These are phyloP conservation scores for Senna tora DNA, from an alignment of 306 rosid species.

Conservation along the genomic window DNA sequence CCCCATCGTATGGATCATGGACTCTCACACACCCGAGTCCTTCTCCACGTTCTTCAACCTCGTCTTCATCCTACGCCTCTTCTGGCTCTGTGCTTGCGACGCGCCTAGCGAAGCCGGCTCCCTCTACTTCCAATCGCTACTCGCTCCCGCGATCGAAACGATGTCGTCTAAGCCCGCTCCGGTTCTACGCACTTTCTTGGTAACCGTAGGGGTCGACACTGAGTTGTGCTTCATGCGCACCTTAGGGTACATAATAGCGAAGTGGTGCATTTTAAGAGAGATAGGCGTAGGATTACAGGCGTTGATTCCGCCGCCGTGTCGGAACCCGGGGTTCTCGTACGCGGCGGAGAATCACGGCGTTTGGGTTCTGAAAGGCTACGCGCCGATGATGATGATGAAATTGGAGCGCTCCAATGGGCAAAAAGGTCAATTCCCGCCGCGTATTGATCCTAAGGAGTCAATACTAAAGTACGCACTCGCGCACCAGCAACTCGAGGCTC, in stretches of 20 bases:
- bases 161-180: slow-evolving; percentile 50
- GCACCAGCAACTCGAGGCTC: slow-evolving; percentile 88
- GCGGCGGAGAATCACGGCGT: slow-evolving; percentile 75
- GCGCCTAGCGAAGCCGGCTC: slow-evolving; percentile 77
- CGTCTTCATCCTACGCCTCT: slow-evolving; percentile 71
- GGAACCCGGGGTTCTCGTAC: slow-evolving; percentile 59
- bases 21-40: slow-evolving; percentile 85
- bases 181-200: slow-evolving; percentile 64
- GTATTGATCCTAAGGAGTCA: slow-evolving; percentile 60
- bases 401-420: slow-evolving; percentile 41
- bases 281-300: slow-evolving; percentile 62
- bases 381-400: slow-evolving; percentile 75
- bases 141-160: slow-evolving; percentile 58
- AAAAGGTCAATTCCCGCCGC: slow-evolving; percentile 46
- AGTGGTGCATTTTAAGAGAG: slow-evolving; percentile 63
- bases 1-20: slow-evolving; percentile 84
- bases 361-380: slow-evolving; percentile 83
- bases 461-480: slow-evolving; percentile 69
- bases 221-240: slow-evolving; percentile 92
- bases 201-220: slow-evolving; percentile 73
- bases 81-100: slow-evolving; percentile 88
- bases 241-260: slow-evolving; percentile 78
- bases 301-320: slow-evolving; percentile 31
- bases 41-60: slow-evolving; percentile 79
- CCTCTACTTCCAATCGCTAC: slow-evolving; percentile 61